Conservation (phyloP, 2,329 filamentous ascomycete species). For the Calonectria pauciramosa region DNA sequence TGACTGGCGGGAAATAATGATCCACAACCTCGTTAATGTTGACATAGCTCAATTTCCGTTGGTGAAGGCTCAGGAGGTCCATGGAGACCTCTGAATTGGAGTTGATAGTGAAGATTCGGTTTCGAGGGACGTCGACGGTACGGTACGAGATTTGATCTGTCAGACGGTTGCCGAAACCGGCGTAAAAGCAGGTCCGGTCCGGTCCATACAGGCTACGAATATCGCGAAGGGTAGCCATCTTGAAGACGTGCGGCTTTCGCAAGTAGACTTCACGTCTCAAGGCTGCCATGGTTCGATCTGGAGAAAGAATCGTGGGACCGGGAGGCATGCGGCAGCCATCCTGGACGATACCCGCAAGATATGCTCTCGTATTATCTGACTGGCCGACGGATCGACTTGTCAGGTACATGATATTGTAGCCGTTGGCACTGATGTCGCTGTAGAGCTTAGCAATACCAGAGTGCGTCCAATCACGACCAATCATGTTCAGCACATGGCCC, state of each 20-base stretch:
- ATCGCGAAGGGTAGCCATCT: conserved; percentile 97
- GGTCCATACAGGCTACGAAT: conserved; percentile 89
- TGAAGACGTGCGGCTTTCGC: conserved; percentile 97
- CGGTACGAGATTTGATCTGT: conserved; percentile 97
- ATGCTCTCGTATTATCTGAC: conserved; percentile 89
- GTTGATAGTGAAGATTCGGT: conserved; percentile 98
- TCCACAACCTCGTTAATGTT: conserved; percentile 98
- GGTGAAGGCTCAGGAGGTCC: conserved; percentile 90
- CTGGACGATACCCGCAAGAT: conserved; percentile 90
- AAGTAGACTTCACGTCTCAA: conserved; percentile 93
- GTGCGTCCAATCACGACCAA: conserved; percentile 98
- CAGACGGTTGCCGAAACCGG: conserved; percentile 95
- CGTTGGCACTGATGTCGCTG: conserved; percentile 93
- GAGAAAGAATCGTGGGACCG: conserved; percentile 94
- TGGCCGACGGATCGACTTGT: conserved; percentile 95
- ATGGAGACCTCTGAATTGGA: conserved; percentile 95
- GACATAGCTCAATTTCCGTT: conserved; percentile 96
- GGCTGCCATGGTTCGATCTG: conserved; percentile 94
- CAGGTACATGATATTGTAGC: conserved; percentile 99
- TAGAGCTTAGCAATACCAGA: conserved; percentile 97
- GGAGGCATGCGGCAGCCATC: conserved; percentile 88
- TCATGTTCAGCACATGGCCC: conserved; percentile 95
- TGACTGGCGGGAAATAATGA: conserved; percentile 96
- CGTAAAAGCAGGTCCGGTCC: conserved; percentile 89
- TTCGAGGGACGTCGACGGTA: conserved; percentile 94